Base-by-base conservation (phyloP, 2,329 filamentous ascomycete genomes). In the Rhinocladiella mackenziei region DNA sequence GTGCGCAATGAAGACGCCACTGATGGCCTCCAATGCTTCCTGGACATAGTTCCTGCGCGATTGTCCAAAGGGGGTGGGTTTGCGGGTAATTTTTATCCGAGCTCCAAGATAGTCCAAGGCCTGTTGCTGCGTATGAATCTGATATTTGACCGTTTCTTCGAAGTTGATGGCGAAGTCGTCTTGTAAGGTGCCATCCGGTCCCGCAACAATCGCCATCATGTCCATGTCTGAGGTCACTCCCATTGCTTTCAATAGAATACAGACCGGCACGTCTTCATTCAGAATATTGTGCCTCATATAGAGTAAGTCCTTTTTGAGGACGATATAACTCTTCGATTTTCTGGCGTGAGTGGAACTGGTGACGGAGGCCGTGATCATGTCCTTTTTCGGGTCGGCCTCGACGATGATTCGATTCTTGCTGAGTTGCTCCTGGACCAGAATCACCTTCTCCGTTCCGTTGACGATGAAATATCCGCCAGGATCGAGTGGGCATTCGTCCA, bases 321-420 rank as follows among this genome's bases (percentile, higher is more conserved):
- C 79, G 39, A 98, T 88, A 58, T 97, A 96, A 43, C 88, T 96
- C 71, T 98, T 98, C 8, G 92, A 96, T 66, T 97, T 96, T 58
- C 94, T 80, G 65, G 97, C 92, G 65, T 96, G 89, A 1, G 94
- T 97, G 20, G 92, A 96, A 79, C 89, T 78, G 5, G 89, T 98
- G 20, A 97, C 92, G 1, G 92, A 97, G 26, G 94, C 92, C 56
- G 91, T 87, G 44, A 97, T 91, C 53, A 94, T 82, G 48, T 86
- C 86, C 67, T 96, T 97, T 70, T 94, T 94, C 39, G 83, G 77
- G 58, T 91, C 86, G 43, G 87, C 83, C 67, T 98, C 94, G 11
- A 98, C 91, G 63, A 98, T 96, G 60, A 98, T 86, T 71, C 92
- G 82, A 67, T 98, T 98, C 77, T 98, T 98, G 76, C 92, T 98